Base-by-base conservation (phyloP, 2,329 filamentous ascomycete species). In the Thermothelomyces thermophilus region DNA sequence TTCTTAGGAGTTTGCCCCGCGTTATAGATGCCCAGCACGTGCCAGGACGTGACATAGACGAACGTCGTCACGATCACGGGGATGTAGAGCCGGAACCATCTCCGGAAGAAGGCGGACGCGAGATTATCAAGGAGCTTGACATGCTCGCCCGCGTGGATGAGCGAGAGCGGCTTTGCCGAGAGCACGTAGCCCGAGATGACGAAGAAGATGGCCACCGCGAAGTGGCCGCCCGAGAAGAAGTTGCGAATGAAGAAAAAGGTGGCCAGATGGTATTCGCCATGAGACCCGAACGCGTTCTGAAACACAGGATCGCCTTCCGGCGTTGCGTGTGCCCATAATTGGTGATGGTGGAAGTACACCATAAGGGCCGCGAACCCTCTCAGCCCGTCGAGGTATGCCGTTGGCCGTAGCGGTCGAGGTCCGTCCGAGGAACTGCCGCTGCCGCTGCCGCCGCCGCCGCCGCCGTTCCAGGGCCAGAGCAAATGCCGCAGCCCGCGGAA, bases 341-440 rank as follows among this genome's bases (percentile, higher is more conserved):
- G 64, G 61, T 83, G 73, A 62, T 84, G 79, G 46, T 82, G 77
- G 55, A 75, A 70, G 63, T 84, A 86, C 14, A 86, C 83, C 20
- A 85, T 61, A 28, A 86, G 71, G 2, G 82, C 80, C 3, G 82
- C 81, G 55, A 86, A 83, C 2, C 83, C 83, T 60, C 83, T 70
- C 14, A 86, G 66, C 4, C 83, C 83, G 57, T 86, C 83, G 17
- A 83, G 71, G 58, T 79, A 82, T n/a, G 79, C 77, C 8, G 79
- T 82, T 14, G 70, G 67, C 11, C 75, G 68, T 11, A 74, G 63
- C n/a, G 52, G 53, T 47, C 53, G 48, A 7, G 52, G 31, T 2
- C 48, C 50, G 22, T 57, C 54, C 1, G 49, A 39, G 28, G n/a
- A n/a, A n/a, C n/a, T n/a, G n/a, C n/a, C n/a, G n/a, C n/a, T n/a